phyloP scores from a whole-genome alignment of 371 early-diverging fungal genomes.

The Mucor sp. region DNA sequence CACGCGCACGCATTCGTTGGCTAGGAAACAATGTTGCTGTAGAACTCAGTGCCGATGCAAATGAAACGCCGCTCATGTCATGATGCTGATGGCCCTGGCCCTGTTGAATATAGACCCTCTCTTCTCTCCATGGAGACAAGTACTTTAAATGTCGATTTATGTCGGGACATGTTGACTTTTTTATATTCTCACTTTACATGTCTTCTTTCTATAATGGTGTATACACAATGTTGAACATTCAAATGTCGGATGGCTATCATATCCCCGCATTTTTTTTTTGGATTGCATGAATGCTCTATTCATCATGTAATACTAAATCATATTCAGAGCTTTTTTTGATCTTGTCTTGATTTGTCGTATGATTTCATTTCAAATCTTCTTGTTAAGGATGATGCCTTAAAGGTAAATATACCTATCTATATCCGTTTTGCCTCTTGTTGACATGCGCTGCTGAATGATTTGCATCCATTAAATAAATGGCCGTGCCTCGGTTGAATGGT shows the following conservation, averaged over 20 bases:
- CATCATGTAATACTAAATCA: background rate
- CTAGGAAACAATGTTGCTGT: background rate
- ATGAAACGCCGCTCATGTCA: background rate
- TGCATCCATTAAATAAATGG: background rate
- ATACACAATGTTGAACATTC: background rate
- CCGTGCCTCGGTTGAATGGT: background rate
- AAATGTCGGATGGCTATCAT: background rate
- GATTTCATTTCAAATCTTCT: background rate
- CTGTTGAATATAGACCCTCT: background rate
- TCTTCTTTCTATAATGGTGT: background rate
- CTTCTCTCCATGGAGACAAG: background rate
- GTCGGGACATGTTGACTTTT: background rate
- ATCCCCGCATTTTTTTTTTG: background rate
- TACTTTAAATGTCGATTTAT: background rate
- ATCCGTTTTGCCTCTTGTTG: background rate
- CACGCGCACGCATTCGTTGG: slow-evolving; percentile 26
- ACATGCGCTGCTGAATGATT: background rate
- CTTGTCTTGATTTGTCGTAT: background rate
- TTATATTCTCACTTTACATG: too few species aligned
- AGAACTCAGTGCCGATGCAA: background rate
- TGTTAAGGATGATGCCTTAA: background rate
- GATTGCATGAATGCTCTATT: background rate
- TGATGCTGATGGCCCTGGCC: background rate
- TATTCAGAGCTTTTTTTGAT: background rate
- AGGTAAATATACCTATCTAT: background rate